Evolutionary conservation across 768 basidiomycete species (phyloP).

Genomic region (Glaciozyma martinii): DNA sequence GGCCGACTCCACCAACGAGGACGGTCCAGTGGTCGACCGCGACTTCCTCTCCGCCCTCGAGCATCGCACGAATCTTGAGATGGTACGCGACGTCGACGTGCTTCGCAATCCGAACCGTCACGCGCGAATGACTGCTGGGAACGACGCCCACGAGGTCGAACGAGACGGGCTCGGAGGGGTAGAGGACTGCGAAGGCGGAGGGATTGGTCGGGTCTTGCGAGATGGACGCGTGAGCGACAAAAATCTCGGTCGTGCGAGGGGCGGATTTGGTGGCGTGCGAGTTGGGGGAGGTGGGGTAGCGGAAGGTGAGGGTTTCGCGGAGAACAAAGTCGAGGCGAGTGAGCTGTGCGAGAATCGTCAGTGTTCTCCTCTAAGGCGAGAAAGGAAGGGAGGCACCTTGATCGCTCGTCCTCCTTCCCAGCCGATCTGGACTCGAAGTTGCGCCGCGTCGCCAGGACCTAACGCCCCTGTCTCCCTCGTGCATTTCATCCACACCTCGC

Average conservation of each 20-base stretch:
- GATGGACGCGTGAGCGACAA: constrained; percentile 6
- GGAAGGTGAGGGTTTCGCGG: constrained; percentile 20
- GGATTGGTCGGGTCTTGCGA: constrained; percentile 1
- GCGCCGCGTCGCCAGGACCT: constrained; percentile 18
- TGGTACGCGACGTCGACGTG: constrained; percentile 27
- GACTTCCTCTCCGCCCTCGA: constrained; percentile 28
- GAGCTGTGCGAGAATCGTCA: background rate
- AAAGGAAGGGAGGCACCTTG: background rate
- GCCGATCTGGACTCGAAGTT: constrained; percentile 10
- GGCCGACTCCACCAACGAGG: constrained; percentile 9
- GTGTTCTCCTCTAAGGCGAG: background rate
- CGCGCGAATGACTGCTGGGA: constrained; percentile 3
- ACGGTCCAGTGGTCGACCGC: constrained; percentile 20
- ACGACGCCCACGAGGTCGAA: constrained; percentile 12
- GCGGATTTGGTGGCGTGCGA: background rate
- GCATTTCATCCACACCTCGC: constrained; percentile 13
- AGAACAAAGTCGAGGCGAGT: constrained; percentile 19
- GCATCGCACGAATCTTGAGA: constrained; percentile 19
- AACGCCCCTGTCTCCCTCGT: constrained; percentile 8
- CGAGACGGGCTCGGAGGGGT: constrained; percentile 6
- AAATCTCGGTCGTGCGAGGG: background rate
- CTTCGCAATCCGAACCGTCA: constrained; percentile 23
- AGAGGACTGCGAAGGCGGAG: constrained; percentile 11
- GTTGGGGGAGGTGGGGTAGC: no score
- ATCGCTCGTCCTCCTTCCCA: constrained; percentile 10